A percentile compares a stretch with the other conserved stretches of the same genome.
Conservation (phyloP, 108 stramenopile genomes). For the Fistulifera solaris region DNA sequence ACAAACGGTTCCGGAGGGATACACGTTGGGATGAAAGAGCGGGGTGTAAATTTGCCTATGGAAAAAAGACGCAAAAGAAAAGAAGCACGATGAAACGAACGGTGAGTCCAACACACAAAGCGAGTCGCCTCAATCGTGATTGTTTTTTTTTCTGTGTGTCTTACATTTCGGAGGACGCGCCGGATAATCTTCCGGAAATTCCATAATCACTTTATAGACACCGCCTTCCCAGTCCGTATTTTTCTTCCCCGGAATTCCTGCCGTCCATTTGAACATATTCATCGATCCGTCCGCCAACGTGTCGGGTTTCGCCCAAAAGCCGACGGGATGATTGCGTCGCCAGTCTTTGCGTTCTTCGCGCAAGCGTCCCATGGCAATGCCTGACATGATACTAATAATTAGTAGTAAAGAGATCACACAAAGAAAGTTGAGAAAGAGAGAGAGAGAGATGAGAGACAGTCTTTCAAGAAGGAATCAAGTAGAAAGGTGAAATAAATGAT, state of each 20-base stretch:
- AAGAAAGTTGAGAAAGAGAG: too few species aligned
- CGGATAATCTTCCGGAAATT: constrained; percentile 96
- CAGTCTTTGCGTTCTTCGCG: constrained; percentile 91
- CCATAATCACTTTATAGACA: constrained; percentile 93
- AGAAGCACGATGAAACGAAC: not conserved
- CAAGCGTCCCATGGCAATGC: constrained; percentile 44
- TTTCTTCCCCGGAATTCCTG: constrained; percentile 90
- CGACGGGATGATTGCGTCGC: constrained; percentile 92
- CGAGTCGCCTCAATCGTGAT: not conserved
- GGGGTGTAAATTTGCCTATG: constrained; percentile 47
- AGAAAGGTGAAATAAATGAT: too few species aligned
- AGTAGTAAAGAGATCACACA: too few species aligned
- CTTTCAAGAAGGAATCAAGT: too few species aligned
- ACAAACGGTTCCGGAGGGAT: constrained; percentile 95
- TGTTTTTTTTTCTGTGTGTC: constrained; percentile 41
- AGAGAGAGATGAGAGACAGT: too few species aligned
- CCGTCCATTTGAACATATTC: constrained; percentile 94
- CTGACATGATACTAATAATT: constrained; percentile 27
- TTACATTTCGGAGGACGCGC: constrained; percentile 97
- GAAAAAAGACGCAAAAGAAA: not conserved
- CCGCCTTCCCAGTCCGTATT: constrained; percentile 95
- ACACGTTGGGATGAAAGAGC: constrained; percentile 61
- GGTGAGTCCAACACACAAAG: not conserved
- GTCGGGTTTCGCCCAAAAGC: constrained; percentile 91
- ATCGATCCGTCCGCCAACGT: constrained; percentile 82